Conservation (phyloP, 139 green algal species). For the Chlamydomonas sp. region DNA sequence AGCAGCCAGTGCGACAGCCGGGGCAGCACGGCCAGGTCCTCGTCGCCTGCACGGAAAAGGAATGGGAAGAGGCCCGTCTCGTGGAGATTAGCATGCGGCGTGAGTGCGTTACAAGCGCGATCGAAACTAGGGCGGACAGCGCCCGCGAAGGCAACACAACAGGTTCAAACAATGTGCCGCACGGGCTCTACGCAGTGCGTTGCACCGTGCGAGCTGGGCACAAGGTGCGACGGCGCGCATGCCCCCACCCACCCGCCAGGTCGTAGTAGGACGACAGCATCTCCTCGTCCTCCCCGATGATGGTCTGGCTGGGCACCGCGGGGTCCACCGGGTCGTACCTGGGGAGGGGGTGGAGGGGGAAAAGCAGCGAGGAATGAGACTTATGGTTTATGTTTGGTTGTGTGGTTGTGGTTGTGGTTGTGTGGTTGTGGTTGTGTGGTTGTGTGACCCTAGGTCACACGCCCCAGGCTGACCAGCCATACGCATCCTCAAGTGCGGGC, state of each 20-base stretch:
- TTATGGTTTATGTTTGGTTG: too few relatives aligned
- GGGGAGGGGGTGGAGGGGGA: neutral
- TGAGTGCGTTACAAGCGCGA: conserved; percentile 70
- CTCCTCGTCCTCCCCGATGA: conserved; percentile 92
- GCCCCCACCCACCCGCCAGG: conserved; percentile 62
- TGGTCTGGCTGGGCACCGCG: conserved; percentile 66
- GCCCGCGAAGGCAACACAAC: too few relatives aligned
- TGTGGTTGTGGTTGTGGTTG: too few relatives aligned
- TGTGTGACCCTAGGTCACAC: too few relatives aligned
- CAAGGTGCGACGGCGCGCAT: neutral
- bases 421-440: too few relatives aligned
- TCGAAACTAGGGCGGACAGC: too few relatives aligned
- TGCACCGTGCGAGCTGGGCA: too few relatives aligned
- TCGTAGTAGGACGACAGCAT: conserved; percentile 90
- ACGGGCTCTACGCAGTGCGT: too few relatives aligned
- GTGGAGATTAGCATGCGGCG: too few relatives aligned
- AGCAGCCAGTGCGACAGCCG: conserved; percentile 96
- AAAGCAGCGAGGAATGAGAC: neutral
- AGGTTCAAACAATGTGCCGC: too few relatives aligned
- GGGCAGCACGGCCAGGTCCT: conserved; percentile 76
- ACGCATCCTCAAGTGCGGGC: too few relatives aligned
- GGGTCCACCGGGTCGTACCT: conserved; percentile 69
- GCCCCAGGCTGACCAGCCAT: too few relatives aligned
- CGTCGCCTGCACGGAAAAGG: conserved; percentile 59
- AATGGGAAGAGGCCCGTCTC: neutral